Base-by-base conservation (phyloP, 139 green algal species). In the Chlorella ohadii region DNA sequence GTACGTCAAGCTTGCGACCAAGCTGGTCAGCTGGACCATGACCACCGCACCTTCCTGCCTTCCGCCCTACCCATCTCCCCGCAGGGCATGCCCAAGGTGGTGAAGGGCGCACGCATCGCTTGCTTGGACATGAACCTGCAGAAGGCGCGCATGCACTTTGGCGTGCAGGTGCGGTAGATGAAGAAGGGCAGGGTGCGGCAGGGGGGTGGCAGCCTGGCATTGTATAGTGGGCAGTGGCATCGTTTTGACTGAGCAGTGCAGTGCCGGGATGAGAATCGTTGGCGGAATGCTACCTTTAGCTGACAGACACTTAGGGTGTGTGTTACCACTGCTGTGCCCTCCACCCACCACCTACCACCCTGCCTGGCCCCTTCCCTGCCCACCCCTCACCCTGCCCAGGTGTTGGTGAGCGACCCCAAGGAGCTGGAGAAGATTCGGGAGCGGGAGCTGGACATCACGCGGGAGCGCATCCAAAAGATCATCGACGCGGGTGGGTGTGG, bases 121-220 rank as follows among this genome's bases (percentile, higher is more conserved):
- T 98, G 96, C 86, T 85, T 98, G 72, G 96, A 98, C 93, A 97
- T 98, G 91, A 97, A 98, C 91, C 89, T 98, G 75, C 96, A 97
- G 87, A 98, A 98, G 71, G 86, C 93, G 13, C 78, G 83, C 71
- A 93, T 98, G 95, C 93, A 94, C 83, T 96, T 98, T 93, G 95
- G 95, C 34, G 89, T 98, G 51, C 94, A 97, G 91, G 92, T 94
- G 61, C 13, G 59, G n/a, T n/a, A 9, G 33, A 31, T 47, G 66
- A 1, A 13, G 66, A 16, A 17, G 66, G 17, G 15, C 7, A 33
- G 66, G 33, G 33, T 9, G 17, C 12, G 51, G 51, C 2, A 23
- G 51, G 51, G 51, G 51, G 51, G 51, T 59, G 9, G 12, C 12
- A 59, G 51, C 11, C 51, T 59, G 51, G 44, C n/a, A n/a, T n/a